Evolutionary conservation across 257 asterid species (phyloP).

Genomic region (Solanum gracilifrons): DNA sequence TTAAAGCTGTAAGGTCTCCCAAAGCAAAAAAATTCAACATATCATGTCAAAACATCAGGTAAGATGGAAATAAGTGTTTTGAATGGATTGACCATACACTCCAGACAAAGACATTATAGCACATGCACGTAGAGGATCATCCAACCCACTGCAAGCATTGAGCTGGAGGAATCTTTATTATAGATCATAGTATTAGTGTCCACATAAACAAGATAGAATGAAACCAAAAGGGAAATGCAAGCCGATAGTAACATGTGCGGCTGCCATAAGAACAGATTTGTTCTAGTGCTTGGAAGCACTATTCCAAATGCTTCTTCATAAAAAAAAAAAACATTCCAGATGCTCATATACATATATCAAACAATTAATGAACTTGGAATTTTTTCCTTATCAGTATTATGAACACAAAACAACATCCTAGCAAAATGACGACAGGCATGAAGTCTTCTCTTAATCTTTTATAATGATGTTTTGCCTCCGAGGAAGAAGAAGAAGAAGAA

Average conservation of each 20-base stretch:
- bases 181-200: not conserved
- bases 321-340: not conserved
- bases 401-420: not conserved
- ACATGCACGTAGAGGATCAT: not conserved
- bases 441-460: not conserved
- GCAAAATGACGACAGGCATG: not conserved
- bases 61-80: not conserved
- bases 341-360: not conserved
- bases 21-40: not conserved
- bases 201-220: not conserved
- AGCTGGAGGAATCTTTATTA: not conserved
- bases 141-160: not conserved
- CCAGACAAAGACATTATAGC: not conserved
- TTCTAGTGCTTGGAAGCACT: not conserved
- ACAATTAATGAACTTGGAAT: not conserved
- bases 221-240: not conserved
- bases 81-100: not conserved
- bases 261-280: not conserved
- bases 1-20: slow-evolving; percentile 1
- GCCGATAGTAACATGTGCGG: not conserved
- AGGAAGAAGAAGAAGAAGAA: not conserved
- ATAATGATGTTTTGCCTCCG: not conserved
- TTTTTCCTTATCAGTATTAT: not conserved
- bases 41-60: not conserved
- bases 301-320: not conserved